Percentiles rank a stretch among this genome's conserved stretches.
phyloP scores from a whole-genome alignment of 192 early-diverging fungal genomes.

The Backusella tuberculispora region DNA sequence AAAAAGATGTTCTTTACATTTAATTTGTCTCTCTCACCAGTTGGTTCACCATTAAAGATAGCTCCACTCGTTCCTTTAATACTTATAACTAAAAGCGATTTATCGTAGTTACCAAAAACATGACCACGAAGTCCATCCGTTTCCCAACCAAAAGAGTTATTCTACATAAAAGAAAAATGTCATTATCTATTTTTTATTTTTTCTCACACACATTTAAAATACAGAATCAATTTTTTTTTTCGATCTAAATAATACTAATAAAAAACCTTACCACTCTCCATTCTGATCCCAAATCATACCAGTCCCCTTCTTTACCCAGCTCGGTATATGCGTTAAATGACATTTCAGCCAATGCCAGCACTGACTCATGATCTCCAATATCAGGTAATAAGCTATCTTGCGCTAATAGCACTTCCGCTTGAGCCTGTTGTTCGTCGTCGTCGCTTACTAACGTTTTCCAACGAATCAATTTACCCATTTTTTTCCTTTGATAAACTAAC shows the following conservation, averaged over 20 bases:
- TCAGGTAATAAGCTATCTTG: constrained; percentile 56
- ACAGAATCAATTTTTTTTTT: constrained; percentile 19
- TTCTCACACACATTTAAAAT: background rate
- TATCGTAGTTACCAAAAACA: constrained; percentile 73
- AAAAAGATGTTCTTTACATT: constrained; percentile 52
- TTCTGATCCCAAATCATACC: constrained; percentile 64
- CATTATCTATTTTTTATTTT: background rate
- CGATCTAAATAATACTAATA: background rate
- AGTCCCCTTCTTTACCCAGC: constrained; percentile 52
- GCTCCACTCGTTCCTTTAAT: constrained; percentile 86
- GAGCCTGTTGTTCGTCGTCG: background rate
- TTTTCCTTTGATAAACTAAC: background rate
- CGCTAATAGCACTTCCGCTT: too few relatives aligned
- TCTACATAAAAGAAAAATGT: constrained; percentile 38
- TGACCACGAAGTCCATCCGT: constrained; percentile 82
- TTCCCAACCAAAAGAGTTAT: constrained; percentile 74
- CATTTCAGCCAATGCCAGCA: constrained; percentile 78
- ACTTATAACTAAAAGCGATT: constrained; percentile 76
- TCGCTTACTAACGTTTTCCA: background rate
- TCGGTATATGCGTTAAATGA: constrained; percentile 82
- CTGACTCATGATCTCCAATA: constrained; percentile 68
- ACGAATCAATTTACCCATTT: background rate
- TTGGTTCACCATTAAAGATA: constrained; percentile 69
- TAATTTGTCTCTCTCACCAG: constrained; percentile 71
- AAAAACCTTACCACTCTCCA: constrained; percentile 54